These are phyloP conservation scores for Coemansia sp. DNA, from an alignment of 192 early-diverging fungal species.

Conservation along the genomic window DNA sequence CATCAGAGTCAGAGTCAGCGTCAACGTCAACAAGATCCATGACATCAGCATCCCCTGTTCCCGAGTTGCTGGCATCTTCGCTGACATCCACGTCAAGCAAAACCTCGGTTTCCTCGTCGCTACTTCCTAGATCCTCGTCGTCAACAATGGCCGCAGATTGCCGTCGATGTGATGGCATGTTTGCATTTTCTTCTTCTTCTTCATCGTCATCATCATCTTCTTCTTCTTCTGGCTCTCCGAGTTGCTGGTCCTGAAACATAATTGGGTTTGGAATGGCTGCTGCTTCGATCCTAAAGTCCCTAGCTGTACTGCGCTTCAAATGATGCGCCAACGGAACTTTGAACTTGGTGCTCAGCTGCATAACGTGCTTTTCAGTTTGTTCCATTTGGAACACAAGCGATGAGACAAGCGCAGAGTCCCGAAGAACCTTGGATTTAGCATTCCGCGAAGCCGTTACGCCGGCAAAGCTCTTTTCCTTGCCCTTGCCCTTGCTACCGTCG, in stretches of 20 bases:
- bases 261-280: conserved; percentile 30
- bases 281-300: conserved; percentile 73
- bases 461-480: conserved; percentile 1
- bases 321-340: conserved; percentile 73
- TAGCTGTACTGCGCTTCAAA: conserved; percentile 72
- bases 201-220: neutral
- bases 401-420: conserved; percentile 74
- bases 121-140: neutral
- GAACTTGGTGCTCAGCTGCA: conserved; percentile 66
- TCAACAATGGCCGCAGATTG: too few species aligned
- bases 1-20: conserved; percentile 5
- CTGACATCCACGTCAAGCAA: conserved; percentile 14
- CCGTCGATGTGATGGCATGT: too few species aligned
- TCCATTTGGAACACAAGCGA: conserved; percentile 71
- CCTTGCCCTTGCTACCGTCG: conserved; percentile 5
- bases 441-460: neutral
- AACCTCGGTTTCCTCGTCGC: conserved; percentile 25
- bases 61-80: conserved; percentile 7
- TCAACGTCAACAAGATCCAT: conserved; percentile 5
- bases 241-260: neutral
- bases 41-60: conserved; percentile 11
- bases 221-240: neutral
- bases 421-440: conserved; percentile 58
- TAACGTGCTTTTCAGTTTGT: conserved; percentile 72
- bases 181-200: neutral